Percentiles rank a stretch among this genome's conserved stretches.
Evolutionary conservation across 305 asterid genomes (phyloP).

Genomic region (Rubia tinctorum): DNA sequence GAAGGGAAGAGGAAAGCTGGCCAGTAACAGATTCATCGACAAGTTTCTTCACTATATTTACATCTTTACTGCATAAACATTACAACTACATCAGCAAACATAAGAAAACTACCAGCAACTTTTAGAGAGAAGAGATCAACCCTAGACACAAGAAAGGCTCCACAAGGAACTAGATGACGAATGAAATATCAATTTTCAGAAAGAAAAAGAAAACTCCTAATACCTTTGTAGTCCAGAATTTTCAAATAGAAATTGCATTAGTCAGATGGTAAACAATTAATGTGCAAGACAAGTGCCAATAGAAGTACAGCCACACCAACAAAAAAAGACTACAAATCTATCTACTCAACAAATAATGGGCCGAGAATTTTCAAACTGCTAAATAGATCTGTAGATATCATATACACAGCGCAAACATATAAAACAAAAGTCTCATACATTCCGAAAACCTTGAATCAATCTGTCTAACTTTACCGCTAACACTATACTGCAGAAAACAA

Average conservation of each 20-base stretch:
- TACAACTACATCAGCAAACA: neutral
- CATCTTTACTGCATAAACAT: constrained; percentile 80
- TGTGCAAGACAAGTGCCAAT: neutral
- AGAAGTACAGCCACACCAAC: neutral
- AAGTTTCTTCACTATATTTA: constrained; percentile 85
- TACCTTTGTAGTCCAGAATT: neutral
- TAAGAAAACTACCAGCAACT: neutral
- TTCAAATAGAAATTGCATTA: neutral
- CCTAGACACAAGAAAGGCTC: neutral
- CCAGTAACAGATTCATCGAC: constrained; percentile 81
- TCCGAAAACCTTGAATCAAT: neutral
- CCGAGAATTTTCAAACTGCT: neutral
- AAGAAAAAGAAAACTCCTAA: neutral
- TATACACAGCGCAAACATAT: neutral
- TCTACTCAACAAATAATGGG: neutral
- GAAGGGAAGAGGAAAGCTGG: constrained; percentile 76
- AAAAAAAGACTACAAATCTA: neutral
- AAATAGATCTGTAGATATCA: neutral
- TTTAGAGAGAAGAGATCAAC: neutral
- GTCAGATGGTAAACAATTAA: neutral
- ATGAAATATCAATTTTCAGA: neutral
- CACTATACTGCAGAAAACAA: neutral
- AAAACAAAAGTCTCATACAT: neutral
- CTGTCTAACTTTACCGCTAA: neutral
- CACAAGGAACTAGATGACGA: neutral